Conservation (phyloP, 176 grass and related monocot species). For the Carex cristatella region DNA sequence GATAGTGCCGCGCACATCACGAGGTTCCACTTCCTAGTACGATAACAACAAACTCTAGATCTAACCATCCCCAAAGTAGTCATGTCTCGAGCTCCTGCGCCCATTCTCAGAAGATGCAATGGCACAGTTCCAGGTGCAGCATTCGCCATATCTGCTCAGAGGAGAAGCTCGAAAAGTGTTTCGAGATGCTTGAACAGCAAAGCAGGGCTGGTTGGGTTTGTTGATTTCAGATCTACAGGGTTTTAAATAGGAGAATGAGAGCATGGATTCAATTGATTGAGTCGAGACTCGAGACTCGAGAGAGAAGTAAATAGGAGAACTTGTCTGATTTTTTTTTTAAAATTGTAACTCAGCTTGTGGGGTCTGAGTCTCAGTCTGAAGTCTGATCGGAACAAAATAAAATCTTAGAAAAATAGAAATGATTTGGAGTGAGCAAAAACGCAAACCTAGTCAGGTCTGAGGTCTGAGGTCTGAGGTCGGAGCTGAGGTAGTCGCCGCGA, state of each 20-base stretch:
- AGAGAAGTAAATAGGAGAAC: background rate
- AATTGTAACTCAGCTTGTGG: background rate
- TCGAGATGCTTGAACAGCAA: background rate
- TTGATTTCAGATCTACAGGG: background rate
- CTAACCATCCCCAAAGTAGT: slow-evolving; percentile 1
- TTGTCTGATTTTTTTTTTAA: background rate
- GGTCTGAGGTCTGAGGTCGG: background rate
- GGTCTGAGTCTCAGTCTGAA: background rate
- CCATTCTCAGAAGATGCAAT: background rate
- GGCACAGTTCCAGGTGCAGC: slow-evolving; percentile 15
- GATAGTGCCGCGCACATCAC: slow-evolving; percentile 12
- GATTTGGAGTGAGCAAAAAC: background rate
- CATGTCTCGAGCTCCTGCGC: background rate
- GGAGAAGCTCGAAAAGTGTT: background rate
- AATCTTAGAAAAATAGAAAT: background rate
- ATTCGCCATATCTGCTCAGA: background rate
- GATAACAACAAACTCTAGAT: slow-evolving; percentile 9
- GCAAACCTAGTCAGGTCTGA: background rate
- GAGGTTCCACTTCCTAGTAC: background rate
- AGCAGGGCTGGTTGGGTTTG: background rate
- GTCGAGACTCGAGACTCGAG: background rate
- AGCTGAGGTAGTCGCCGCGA: background rate
- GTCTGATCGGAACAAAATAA: background rate
- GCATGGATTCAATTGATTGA: background rate
- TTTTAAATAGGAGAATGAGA: background rate